Conservation (phyloP, 805 yeast genomes). For the Lipomyces sp. region DNA sequence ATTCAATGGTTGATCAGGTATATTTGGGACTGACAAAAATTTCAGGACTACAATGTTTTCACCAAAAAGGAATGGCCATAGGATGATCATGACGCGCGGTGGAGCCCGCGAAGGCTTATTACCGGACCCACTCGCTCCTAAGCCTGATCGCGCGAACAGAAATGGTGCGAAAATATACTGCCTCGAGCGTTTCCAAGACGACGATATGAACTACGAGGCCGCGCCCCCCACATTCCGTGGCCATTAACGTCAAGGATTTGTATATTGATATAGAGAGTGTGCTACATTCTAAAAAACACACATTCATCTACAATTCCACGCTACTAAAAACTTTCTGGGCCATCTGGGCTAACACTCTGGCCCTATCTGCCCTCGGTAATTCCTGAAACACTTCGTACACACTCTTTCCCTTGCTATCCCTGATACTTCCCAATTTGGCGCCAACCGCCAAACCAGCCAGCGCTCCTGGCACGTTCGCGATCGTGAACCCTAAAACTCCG, state of each 20-base stretch:
- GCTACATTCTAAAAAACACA: not conserved
- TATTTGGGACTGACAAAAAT: not conserved
- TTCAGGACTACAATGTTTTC: constrained; percentile 19
- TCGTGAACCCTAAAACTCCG: constrained; percentile 38
- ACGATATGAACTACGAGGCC: not conserved
- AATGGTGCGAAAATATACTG: constrained; percentile 17
- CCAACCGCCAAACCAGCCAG: constrained; percentile 39
- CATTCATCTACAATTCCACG: not conserved
- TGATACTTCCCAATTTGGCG: constrained; percentile 36
- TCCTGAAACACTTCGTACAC: constrained; percentile 37
- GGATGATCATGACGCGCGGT: constrained; percentile 12
- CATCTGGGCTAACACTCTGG: constrained; percentile 27
- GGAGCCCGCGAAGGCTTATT: constrained; percentile 13
- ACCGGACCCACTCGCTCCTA: constrained; percentile 20
- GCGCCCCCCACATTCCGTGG: not conserved
- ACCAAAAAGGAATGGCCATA: constrained; percentile 21
- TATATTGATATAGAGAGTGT: not conserved
- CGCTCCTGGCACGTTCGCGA: constrained; percentile 40
- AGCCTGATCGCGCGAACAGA: constrained; percentile 10
- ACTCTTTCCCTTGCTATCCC: constrained; percentile 36
- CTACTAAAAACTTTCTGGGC: constrained; percentile 25
- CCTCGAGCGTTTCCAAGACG: not conserved
- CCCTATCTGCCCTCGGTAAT: constrained; percentile 32
- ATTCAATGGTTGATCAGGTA: not conserved
- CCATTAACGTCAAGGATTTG: not conserved